Evolutionary conservation across 805 yeast genomes (phyloP).

Genomic region (Kazachstania martiniae): DNA sequence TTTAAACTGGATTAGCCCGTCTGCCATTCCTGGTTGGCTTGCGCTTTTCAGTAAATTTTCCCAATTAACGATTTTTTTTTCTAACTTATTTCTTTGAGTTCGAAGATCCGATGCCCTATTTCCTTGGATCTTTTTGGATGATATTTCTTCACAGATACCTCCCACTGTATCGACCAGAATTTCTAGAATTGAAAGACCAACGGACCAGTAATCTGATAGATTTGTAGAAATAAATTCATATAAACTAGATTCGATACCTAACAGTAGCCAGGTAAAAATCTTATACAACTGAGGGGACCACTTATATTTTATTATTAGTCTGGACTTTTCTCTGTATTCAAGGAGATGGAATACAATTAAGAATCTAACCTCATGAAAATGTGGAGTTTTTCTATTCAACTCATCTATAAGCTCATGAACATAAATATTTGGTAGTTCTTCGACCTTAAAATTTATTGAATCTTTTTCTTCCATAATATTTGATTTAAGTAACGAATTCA

Average conservation of each 20-base stretch:
- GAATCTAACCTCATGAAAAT: slow-evolving; percentile 32
- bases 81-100: slow-evolving; percentile 33
- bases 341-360: slow-evolving; percentile 21
- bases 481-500: slow-evolving; percentile 25
- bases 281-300: slow-evolving; percentile 32
- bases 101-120: slow-evolving; percentile 26
- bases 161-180: slow-evolving; percentile 35
- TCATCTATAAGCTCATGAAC: no score
- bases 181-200: slow-evolving; percentile 34
- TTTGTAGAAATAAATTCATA: slow-evolving; percentile 12
- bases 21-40: neutral
- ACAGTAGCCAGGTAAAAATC: slow-evolving; percentile 24
- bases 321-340: slow-evolving; percentile 6
- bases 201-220: slow-evolving; percentile 5
- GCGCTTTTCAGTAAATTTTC: slow-evolving; percentile 15
- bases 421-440: slow-evolving; percentile 11
- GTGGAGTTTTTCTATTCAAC: slow-evolving; percentile 23
- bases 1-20: slow-evolving; percentile 6
- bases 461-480: slow-evolving; percentile 19
- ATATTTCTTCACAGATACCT: slow-evolving; percentile 24
- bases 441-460: neutral
- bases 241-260: slow-evolving; percentile 22
- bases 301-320: slow-evolving; percentile 28
- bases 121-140: slow-evolving; percentile 22
- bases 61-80: slow-evolving; percentile 43